Evolutionary conservation across 306 rosid genomes (phyloP), one percentile per base, ranked within the genome.

Genomic region (Coriaria nepalensis): DNA sequence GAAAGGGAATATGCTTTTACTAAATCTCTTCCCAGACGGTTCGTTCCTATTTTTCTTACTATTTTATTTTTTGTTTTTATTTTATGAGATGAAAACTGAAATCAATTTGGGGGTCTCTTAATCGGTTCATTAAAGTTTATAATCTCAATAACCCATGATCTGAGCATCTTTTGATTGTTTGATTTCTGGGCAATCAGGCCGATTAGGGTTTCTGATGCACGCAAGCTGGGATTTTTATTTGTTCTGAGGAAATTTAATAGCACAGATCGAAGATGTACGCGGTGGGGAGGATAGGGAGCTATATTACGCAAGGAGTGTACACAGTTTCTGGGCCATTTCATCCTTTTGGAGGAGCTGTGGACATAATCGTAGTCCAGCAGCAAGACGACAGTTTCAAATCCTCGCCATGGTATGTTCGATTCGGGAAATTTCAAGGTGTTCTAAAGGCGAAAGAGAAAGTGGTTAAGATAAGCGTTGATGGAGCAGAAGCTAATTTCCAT

Each of bases 281-380:
- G 53, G 95, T 88, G 45, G 87, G 74, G 68, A 69, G 95, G 68
- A 56, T 92, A 35, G 86, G 94, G 5, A 74, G 80, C 14, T 79
- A 70, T 47, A 77, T 90, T 39, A 66, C 79, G 32, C 77, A 70
- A 46, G 95, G 97, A 2, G 87, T 79, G 5, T 79, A 75, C 78
- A 73, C 78, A 0, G 94, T 82, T 11, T 77, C 94, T 6, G 94
- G 75, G 4, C 82, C 98, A 4, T 82, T 92, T 50, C 98, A 80
- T 58, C 94, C 98, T 0, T 79, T 90, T 62, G 98, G 98, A 7
- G 98, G 98, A 51, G 95, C 96, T 52, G 94, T 92, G 9, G 98
- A 92, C 56, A 82, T 92, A 15, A 83, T 92, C 49, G 94, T 82
- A 38, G 96, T 85, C 20, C 67, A 85, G 54, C 98, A 85, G 59